Percentiles rank a stretch among this genome's conserved stretches.
Conservation (phyloP, 2,329 filamentous ascomycete species). For the Aspergillus oerlinghausenensis region DNA sequence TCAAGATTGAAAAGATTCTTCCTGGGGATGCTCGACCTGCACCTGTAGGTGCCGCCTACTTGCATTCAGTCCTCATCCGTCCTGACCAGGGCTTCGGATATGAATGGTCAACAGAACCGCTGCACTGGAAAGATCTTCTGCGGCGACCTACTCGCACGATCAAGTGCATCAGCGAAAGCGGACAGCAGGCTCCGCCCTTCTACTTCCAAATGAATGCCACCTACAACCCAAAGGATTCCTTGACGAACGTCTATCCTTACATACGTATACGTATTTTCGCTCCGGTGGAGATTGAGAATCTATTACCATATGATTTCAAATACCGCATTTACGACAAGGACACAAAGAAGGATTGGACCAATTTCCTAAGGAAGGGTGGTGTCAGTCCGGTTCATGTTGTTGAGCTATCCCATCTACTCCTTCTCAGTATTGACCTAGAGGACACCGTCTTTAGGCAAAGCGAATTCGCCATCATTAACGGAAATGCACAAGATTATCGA, state of each 20-base stretch:
- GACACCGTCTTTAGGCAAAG: slow-evolving; percentile 92
- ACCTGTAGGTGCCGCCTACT: slow-evolving; percentile 84
- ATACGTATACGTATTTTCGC: slow-evolving; percentile 91
- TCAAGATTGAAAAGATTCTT: slow-evolving; percentile 96
- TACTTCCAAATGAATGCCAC: slow-evolving; percentile 93
- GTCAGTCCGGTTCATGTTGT: slow-evolving; percentile 97
- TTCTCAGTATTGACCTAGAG: slow-evolving; percentile 94
- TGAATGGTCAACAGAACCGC: slow-evolving; percentile 81
- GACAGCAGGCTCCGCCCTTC: slow-evolving; percentile 73
- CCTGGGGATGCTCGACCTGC: slow-evolving; percentile 86
- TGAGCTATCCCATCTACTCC: slow-evolving; percentile 84
- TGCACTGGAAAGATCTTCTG: slow-evolving; percentile 91
- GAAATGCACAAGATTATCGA: slow-evolving; percentile 79
- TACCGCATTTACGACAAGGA: slow-evolving; percentile 99
- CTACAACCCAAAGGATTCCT: slow-evolving; percentile 77
- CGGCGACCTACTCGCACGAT: slow-evolving; percentile 80
- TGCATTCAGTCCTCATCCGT: slow-evolving; percentile 81
- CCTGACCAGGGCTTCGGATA: slow-evolving; percentile 97
- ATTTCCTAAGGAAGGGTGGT: slow-evolving; percentile 93
- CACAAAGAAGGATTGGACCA: slow-evolving; percentile 97
- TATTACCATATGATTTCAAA: slow-evolving; percentile 97
- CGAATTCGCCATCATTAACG: slow-evolving; percentile 96
- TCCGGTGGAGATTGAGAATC: slow-evolving; percentile 88
- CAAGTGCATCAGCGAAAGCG: slow-evolving; percentile 80
- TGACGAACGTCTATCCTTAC: slow-evolving; percentile 82